Conservation (phyloP, 73 alveolate species). For the Paramecium bursaria region DNA sequence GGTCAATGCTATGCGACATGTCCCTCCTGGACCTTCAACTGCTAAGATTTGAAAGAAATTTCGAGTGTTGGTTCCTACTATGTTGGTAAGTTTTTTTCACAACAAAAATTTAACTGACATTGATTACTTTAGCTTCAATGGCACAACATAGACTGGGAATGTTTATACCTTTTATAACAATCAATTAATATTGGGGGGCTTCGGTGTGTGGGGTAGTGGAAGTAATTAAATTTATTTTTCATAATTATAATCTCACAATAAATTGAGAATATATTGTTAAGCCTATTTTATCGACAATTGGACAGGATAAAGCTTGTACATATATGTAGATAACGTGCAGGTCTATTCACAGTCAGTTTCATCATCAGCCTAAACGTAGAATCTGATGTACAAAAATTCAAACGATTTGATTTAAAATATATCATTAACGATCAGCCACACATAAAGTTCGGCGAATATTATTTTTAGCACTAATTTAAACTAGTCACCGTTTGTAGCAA, state of each 20-base stretch:
- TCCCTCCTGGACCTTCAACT: no score
- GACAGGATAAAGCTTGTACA: neutral
- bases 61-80: no score
- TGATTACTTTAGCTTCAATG: no score
- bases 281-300: constrained; percentile 26
- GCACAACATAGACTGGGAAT: neutral
- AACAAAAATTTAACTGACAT: no score
- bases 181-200: neutral
- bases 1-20: no score
- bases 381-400: neutral
- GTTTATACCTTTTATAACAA: neutral
- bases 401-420: neutral
- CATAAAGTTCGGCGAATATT: neutral
- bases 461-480: neutral
- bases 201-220: constrained; percentile 29
- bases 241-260: constrained; percentile 10
- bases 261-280: neutral
- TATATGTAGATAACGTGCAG: neutral
- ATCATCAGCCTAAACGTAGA: neutral
- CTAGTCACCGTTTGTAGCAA: neutral
- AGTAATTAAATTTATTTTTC: neutral
- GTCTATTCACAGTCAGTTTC: neutral
- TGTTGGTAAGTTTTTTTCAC: no score
- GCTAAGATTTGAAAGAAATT: no score
- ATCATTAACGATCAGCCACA: neutral